Evolutionary conservation across 2,329 filamentous ascomycete genomes (phyloP).

Genomic region (Lasiodiplodia sp.): DNA sequence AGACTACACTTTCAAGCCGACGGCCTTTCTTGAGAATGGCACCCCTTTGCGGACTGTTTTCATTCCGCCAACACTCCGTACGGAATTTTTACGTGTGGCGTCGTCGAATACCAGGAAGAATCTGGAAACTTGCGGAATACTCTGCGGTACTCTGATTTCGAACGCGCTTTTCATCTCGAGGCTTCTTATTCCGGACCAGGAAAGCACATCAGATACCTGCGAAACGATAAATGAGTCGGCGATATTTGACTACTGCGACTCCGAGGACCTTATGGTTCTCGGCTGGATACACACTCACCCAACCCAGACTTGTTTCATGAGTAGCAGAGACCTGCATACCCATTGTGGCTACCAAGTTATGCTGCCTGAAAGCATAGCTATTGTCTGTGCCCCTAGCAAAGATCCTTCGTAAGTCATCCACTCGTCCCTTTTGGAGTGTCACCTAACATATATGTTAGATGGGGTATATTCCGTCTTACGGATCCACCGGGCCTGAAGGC

Average conservation of each 20-base stretch:
- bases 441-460: constrained; percentile 59
- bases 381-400: constrained; percentile 90
- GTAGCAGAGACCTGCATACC: constrained; percentile 89
- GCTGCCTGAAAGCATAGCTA: constrained; percentile 94
- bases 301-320: constrained; percentile 97
- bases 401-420: constrained; percentile 70
- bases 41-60: constrained; percentile 87
- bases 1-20: constrained; percentile 81
- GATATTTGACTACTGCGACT: constrained; percentile 88
- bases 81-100: constrained; percentile 77
- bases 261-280: constrained; percentile 81
- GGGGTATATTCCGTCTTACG: constrained; percentile 91
- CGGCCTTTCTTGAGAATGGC: constrained; percentile 89
- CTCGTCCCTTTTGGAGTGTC: background rate
- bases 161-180: constrained; percentile 92
- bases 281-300: constrained; percentile 99
- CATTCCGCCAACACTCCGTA: constrained; percentile 77
- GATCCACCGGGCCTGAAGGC: constrained; percentile 88
- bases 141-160: constrained; percentile 88
- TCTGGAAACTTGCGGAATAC: constrained; percentile 92
- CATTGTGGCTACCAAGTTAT: constrained; percentile 95
- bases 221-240: constrained; percentile 88
- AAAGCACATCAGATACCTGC: constrained; percentile 89
- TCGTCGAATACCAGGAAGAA: constrained; percentile 78
- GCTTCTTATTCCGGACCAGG: constrained; percentile 90